A percentile compares a stretch with the other conserved stretches of the same genome.
phyloP scores from a whole-genome alignment of 345 rosid species.

The Sisymbrium irio region DNA sequence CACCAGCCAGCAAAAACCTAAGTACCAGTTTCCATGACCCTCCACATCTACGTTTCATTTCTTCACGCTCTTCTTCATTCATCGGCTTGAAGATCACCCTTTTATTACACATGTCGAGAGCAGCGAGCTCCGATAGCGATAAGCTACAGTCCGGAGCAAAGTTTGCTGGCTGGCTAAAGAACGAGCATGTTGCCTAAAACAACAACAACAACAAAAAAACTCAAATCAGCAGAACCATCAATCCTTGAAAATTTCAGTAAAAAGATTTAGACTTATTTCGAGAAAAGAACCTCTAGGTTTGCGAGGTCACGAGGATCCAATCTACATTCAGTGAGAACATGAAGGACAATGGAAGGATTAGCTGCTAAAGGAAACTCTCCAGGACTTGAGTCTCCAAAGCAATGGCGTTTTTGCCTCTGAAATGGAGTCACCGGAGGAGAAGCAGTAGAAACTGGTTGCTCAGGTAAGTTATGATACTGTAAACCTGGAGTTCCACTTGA shows the following conservation, averaged over 20 bases:
- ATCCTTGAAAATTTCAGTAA: constrained; percentile 33
- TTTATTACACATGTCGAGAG: constrained; percentile 91
- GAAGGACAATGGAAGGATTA: constrained; percentile 87
- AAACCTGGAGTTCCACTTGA: constrained; percentile 64
- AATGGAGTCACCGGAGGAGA: constrained; percentile 50
- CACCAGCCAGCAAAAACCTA: constrained; percentile 88
- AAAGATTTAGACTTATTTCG: background rate
- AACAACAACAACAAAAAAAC: background rate
- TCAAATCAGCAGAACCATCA: constrained; percentile 43
- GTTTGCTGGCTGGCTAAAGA: constrained; percentile 97
- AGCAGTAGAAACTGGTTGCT: constrained; percentile 57
- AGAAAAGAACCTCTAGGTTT: constrained; percentile 69
- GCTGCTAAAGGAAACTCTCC: constrained; percentile 99
- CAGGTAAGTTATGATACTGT: constrained; percentile 68
- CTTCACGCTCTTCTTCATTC: constrained; percentile 62
- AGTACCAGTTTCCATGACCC: constrained; percentile 97
- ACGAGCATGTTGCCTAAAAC: constrained; percentile 88
- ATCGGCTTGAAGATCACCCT: constrained; percentile 87
- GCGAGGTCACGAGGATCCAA: constrained; percentile 96
- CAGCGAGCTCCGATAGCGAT: constrained; percentile 88
- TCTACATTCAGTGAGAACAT: constrained; percentile 81
- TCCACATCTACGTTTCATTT: constrained; percentile 79
- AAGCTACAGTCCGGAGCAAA: constrained; percentile 71
- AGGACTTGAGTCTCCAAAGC: constrained; percentile 78
- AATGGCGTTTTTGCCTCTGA: constrained; percentile 71